Conservation (phyloP, 2,329 filamentous ascomycete species). For the Calonectria pseudoreteaudii region DNA sequence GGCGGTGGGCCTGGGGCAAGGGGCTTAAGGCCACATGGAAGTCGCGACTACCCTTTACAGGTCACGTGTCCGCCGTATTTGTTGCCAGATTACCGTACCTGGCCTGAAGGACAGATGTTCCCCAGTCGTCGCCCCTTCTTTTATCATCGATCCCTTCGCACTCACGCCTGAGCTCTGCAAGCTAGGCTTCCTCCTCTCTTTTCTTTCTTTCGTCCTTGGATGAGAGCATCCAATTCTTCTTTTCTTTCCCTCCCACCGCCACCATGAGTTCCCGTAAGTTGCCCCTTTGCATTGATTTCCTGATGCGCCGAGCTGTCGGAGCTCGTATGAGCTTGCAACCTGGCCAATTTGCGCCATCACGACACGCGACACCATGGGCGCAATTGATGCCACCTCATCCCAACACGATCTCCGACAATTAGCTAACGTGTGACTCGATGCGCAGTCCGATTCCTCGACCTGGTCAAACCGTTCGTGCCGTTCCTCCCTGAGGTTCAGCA, state of each 20-base stretch:
- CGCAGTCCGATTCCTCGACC: constrained; percentile 97
- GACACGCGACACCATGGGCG: constrained; percentile 28
- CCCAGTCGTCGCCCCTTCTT: constrained; percentile 47
- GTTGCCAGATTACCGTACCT: constrained; percentile 11
- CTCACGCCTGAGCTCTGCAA: constrained; percentile 51
- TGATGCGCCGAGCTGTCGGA: constrained; percentile 35
- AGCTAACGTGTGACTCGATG: constrained; percentile 42
- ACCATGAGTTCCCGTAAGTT: constrained; percentile 69
- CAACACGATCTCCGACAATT: constrained; percentile 24
- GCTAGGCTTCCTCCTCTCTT: constrained; percentile 50
- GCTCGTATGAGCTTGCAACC: constrained; percentile 30
- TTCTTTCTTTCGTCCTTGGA: constrained; percentile 51
- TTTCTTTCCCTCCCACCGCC: constrained; percentile 50
- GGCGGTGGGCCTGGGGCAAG: neutral
- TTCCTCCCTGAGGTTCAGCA: constrained; percentile 99
- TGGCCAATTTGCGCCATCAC: constrained; percentile 22
- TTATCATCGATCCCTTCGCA: constrained; percentile 48
- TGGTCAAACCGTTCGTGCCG: constrained; percentile 99
- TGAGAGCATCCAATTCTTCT: constrained; percentile 55
- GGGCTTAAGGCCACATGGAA: constrained; percentile 8
- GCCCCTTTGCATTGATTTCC: constrained; percentile 14
- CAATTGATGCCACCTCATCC: constrained; percentile 40
- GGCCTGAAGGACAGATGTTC: constrained; percentile 34
- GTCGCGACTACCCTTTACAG: neutral
- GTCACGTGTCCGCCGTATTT: neutral